Evolutionary conservation across 129 eudicot species (phyloP).

Genomic region (Chrysanthemum seticuspe): DNA sequence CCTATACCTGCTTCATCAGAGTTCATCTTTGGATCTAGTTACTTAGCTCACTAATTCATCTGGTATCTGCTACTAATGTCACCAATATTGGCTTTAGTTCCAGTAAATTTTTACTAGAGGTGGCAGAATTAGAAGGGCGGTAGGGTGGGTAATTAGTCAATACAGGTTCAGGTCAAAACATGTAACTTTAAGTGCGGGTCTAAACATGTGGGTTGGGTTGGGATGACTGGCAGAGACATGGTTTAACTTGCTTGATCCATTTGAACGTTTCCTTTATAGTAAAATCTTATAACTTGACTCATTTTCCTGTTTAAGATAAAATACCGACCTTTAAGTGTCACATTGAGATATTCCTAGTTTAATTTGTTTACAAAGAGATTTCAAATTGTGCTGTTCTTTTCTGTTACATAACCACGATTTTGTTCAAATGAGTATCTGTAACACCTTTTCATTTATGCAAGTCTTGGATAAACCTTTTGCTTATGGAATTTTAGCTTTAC

Average conservation of each 20-base stretch:
- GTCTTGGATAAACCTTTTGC: not conserved
- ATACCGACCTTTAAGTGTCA: not conserved
- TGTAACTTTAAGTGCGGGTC: not conserved
- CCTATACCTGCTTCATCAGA: not conserved
- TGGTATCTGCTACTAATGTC: not conserved
- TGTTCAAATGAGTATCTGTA: slow-evolving; percentile 12
- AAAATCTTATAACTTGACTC: too few species aligned
- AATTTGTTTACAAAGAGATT: not conserved
- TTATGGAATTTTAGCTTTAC: not conserved
- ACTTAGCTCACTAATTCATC: not conserved
- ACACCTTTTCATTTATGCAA: not conserved
- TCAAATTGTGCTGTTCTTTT: not conserved
- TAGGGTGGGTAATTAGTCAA: not conserved
- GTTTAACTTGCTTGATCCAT: not conserved
- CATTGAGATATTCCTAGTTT: not conserved
- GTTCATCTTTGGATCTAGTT: slow-evolving; percentile 3
- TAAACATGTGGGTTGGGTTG: not conserved
- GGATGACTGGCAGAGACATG: not conserved
- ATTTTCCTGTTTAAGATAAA: too few species aligned
- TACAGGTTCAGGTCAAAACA: not conserved
- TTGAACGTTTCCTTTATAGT: not conserved
- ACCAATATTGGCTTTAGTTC: not conserved
- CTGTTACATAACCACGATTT: not conserved
- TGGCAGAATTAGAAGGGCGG: not conserved
- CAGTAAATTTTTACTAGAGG: slow-evolving; percentile 1